Conservation (phyloP, 2,329 filamentous ascomycete species). For the Waltergamsia citrina region DNA sequence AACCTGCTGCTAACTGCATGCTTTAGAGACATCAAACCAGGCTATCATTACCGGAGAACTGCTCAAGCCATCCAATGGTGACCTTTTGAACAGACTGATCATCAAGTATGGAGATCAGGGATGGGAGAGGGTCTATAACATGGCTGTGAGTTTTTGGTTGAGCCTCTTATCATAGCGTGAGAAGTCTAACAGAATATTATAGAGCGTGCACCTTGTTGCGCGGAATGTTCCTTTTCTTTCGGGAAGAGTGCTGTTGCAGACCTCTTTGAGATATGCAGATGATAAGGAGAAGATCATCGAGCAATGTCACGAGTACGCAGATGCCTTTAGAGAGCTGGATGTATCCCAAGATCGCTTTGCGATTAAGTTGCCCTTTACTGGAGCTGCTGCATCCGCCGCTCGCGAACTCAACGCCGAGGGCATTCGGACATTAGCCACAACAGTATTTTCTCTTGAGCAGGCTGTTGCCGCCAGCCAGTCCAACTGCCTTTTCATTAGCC, state of each 20-base stretch:
- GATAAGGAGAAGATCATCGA: slow-evolving; percentile 9
- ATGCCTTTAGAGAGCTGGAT: slow-evolving; percentile 8
- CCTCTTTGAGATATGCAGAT: slow-evolving; percentile 9
- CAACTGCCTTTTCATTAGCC: slow-evolving; percentile 12
- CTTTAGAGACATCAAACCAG: slow-evolving; percentile 11
- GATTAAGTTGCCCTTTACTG: slow-evolving; percentile 12
- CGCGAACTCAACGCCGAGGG: slow-evolving; percentile 10
- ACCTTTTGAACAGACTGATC: slow-evolving; percentile 6
- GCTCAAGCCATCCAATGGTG: slow-evolving; percentile 5
- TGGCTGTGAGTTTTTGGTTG: slow-evolving; percentile 6
- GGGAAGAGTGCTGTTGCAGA: slow-evolving; percentile 12
- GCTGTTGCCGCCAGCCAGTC: slow-evolving; percentile 14
- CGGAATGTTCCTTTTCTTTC: slow-evolving; percentile 10
- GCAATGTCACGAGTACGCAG: slow-evolving; percentile 10
- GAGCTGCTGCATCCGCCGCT: slow-evolving; percentile 9
- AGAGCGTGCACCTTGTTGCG: slow-evolving; percentile 10
- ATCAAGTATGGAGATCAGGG: slow-evolving; percentile 9
- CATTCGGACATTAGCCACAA: slow-evolving; percentile 12
- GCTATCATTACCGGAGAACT: slow-evolving; percentile 9
- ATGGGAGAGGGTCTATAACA: slow-evolving; percentile 10
- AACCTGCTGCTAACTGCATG: neutral
- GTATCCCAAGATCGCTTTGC: slow-evolving; percentile 10
- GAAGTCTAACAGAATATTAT: no score
- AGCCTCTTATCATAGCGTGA: no score
- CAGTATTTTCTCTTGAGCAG: slow-evolving; percentile 11